Evolutionary conservation across 305 asterid genomes (phyloP).

Genomic region (Coffea humblotiana): DNA sequence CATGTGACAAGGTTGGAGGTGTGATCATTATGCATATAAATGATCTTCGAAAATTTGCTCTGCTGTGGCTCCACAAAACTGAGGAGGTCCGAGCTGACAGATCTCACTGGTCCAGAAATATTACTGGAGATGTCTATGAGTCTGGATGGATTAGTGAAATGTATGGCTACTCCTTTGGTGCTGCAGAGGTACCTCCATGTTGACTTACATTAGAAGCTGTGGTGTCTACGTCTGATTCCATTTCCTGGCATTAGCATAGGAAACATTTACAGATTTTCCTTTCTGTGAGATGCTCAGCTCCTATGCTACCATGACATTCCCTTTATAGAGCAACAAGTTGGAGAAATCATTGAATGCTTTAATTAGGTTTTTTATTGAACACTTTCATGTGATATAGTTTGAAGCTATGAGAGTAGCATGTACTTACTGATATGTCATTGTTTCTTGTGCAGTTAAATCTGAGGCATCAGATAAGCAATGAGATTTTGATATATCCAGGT

Average conservation of each 20-base stretch:
- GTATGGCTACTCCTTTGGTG: conserved; percentile 97
- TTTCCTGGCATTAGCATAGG: not conserved
- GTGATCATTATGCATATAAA: conserved; percentile 83
- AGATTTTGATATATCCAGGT: conserved; percentile 83
- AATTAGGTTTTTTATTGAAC: not conserved
- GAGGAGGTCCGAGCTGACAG: conserved; percentile 87
- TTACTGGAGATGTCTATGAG: conserved; percentile 89
- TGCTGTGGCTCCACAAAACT: conserved; percentile 89
- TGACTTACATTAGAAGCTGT: not conserved
- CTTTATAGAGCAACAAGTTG: not conserved
- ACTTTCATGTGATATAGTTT: not conserved
- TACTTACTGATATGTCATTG: conserved; percentile 3
- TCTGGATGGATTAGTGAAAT: conserved; percentile 98
- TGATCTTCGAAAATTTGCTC: conserved; percentile 73
- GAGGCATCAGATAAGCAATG: conserved; percentile 64
- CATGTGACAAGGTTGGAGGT: conserved; percentile 96
- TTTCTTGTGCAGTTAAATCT: conserved; percentile 63
- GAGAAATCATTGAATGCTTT: not conserved
- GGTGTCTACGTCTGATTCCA: not conserved
- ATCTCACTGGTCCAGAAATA: conserved; percentile 78
- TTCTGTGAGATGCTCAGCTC: conserved; percentile 1
- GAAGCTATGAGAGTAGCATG: not conserved
- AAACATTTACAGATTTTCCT: not conserved
- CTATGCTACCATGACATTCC: conserved; percentile 1
- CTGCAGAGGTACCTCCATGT: conserved; percentile 70